Percentiles rank a stretch among this genome's conserved stretches.
These are phyloP conservation scores for Pythium coloratum DNA, from an alignment of 352 stramenopile genomes.

Conservation along the genomic window DNA sequence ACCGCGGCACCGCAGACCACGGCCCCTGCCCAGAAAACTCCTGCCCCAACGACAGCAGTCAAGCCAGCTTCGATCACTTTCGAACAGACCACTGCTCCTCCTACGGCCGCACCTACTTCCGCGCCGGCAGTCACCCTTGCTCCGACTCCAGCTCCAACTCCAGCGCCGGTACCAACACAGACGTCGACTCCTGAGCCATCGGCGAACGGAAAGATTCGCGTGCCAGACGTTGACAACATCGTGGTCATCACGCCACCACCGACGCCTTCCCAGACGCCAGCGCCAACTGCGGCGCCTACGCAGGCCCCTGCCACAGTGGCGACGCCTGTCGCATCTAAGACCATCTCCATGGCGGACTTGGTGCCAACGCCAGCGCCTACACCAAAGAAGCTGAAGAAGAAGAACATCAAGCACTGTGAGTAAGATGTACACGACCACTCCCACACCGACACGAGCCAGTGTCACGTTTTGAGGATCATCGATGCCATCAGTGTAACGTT, in stretches of 20 bases:
- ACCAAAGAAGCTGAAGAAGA: slow-evolving; percentile 20
- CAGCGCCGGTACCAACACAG: neutral
- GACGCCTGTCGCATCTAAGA: too few relatives aligned
- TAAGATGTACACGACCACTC: slow-evolving; percentile 7
- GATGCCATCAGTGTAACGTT: too few relatives aligned
- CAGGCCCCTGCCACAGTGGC: neutral
- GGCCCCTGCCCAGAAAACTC: neutral
- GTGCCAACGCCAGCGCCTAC: slow-evolving; percentile 2
- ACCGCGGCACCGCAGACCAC: slow-evolving; percentile 12
- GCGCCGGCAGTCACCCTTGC: neutral
- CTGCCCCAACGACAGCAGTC: neutral
- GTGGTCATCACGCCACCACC: slow-evolving; percentile 1
- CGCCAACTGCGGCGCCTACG: slow-evolving; percentile 2
- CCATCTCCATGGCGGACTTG: too few relatives aligned
- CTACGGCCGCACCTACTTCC: too few relatives aligned
- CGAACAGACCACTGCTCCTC: too few relatives aligned
- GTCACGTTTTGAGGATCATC: too few relatives aligned
- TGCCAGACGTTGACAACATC: slow-evolving; percentile 9
- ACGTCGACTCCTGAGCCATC: too few relatives aligned
- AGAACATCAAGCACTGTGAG: slow-evolving; percentile 26
- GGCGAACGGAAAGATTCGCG: slow-evolving; percentile 11
- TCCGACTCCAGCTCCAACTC: neutral
- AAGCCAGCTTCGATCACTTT: too few relatives aligned
- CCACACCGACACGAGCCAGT: too few relatives aligned
- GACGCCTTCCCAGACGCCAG: neutral